Evolutionary conservation across 2,329 filamentous ascomycete genomes (phyloP), one percentile per base, ranked within the genome.

Genomic region (Fusarium begoniae): DNA sequence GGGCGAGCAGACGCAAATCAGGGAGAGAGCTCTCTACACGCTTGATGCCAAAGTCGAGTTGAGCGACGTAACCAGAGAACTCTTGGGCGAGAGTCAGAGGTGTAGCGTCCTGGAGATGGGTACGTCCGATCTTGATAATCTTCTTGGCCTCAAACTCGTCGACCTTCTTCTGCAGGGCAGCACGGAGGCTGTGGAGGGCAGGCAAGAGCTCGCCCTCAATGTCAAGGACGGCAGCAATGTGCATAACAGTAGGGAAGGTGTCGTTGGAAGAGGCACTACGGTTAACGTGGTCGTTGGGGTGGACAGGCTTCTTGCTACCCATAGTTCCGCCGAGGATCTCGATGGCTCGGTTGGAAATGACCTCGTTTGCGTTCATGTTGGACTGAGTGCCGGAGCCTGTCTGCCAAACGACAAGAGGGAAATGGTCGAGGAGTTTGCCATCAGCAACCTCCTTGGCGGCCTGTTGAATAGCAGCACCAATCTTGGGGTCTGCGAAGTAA

Each of bases 351-450:
- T 98, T 99, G 75, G 96, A 98, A 85, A 99, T 98, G 85, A 99
- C 96, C 85, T 99, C 96, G 88, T 99, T 99, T 83, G 96, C 95
- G 87, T 99, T 99, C 96, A 98, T 98, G 91, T 98, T 98, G 84
- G 95, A 98, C 88, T 98, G 96, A 37, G 96, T 98, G 82, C 96
- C 96, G 57, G 96, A 98, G 74, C 96, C 96, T 62, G 96, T 99
- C 88, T 99, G 96, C 96, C 96, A 99, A 81, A 99, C 96, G 65
- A 98, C 96, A 70, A 98, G 93, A 75, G 96, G 96, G 87, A 99
- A 98, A 88, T 98, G 96, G 84, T 98, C 95, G 80, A 97, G 84
- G 79, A 98, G 92, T 89, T 98, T 97, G 81, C 96, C 91, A 74
- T 94, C 92, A 65, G 96, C 95, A 45, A 99, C 96, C 87, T 99